Evolutionary conservation across 306 rosid species (phyloP), one percentile per base, ranked within the genome.

Genomic region (Pyrus communis): DNA sequence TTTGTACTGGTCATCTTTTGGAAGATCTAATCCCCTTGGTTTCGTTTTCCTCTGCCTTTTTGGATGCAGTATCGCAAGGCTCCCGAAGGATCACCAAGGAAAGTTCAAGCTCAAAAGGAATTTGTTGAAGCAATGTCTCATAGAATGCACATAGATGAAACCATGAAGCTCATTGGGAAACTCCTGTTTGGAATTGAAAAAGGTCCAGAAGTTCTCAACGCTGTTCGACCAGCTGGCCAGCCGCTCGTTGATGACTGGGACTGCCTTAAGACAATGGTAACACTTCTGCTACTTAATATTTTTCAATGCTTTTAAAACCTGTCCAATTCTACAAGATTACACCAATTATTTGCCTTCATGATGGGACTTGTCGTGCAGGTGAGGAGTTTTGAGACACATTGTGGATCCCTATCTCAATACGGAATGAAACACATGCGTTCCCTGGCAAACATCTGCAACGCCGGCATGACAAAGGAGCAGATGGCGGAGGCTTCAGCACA

Each of bases 341-440:
- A 14, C 66, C 66, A 25, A 61, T 25, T 12, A 61, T 14, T 61
- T 11, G 7, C 18, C 35, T 22, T 57, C 28, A 17, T 73, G 64
- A 40, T 75, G n/a, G 67, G 60, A 51, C 22, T 7, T 58, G 66
- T 3, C 52, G 74, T 79, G 76, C 83, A 96, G 99, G 99, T 96
- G 71, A 85, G 96, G 79, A 87, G 85, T 84, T 96, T 87, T 75
- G 99, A 96, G 97, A 87, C 93, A 43, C 81, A 84, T 27, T 96
- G 99, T 31, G 99, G 98, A 86, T 87, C 97, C 18, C 80, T 96
- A 40, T 96, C 99, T 61, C 97, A 96, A 57, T 96, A 96, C 60
- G 99, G 99, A 62, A 92, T 96, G 98, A 96, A 96, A 67, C 96
- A 92, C 75, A 92, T 92, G 99, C 80, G 98, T 57, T 89, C 99